Conservation (phyloP, 352 stramenopile species). For the Globisporangium abappressorium region DNA sequence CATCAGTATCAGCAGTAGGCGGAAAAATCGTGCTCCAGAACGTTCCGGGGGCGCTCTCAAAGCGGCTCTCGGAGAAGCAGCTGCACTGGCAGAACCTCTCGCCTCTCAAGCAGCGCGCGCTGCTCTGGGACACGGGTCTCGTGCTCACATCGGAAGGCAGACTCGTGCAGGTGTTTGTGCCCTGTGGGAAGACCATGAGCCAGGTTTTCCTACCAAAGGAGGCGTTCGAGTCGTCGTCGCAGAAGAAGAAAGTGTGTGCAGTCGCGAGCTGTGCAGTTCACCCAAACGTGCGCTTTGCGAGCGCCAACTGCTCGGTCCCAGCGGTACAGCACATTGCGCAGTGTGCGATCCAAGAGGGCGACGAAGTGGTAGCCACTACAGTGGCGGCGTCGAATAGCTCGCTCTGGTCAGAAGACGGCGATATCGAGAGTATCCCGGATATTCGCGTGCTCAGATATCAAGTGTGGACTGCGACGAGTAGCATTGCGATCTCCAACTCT, state of each 20-base stretch:
- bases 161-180: constrained; percentile 15
- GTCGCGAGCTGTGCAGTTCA: neutral
- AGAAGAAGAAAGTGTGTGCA: constrained; percentile 1
- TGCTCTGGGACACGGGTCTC: constrained; percentile 53
- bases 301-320: constrained; percentile 5
- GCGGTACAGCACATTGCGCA: constrained; percentile 2
- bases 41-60: neutral
- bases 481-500: neutral
- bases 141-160: constrained; percentile 22
- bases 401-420: constrained; percentile 9
- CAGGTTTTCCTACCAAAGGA: constrained; percentile 10
- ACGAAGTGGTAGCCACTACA: neutral
- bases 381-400: neutral
- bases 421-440: constrained; percentile 3
- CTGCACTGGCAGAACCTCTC: constrained; percentile 4
- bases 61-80: neutral
- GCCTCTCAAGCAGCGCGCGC: constrained; percentile 35
- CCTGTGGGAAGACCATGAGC: constrained; percentile 10
- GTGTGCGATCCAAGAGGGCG: constrained; percentile 11
- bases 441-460: constrained; percentile 1
- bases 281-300: constrained; percentile 1
- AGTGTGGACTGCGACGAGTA: neutral
- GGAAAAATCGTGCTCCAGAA: constrained; percentile 8
- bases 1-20: neutral
- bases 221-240: constrained; percentile 1